These are phyloP conservation scores for Phaeosphaeriaceae sp. DNA, from an alignment of 2,329 filamentous ascomycete species.

Conservation along the genomic window DNA sequence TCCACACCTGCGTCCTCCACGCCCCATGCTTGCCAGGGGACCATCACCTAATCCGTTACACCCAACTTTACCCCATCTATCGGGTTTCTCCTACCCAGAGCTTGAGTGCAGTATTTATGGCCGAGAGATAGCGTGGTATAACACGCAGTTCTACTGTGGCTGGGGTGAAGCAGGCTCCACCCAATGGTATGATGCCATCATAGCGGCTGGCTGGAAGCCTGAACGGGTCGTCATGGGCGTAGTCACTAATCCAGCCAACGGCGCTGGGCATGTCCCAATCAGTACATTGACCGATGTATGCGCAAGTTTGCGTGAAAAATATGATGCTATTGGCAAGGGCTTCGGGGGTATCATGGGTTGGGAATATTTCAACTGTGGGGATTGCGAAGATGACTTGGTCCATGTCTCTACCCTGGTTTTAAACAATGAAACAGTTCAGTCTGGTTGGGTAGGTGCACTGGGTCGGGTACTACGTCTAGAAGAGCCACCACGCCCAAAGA, in stretches of 20 bases:
- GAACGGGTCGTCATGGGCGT: conserved; percentile 79
- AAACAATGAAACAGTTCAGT: conserved; percentile 35
- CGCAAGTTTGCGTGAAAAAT: conserved; percentile 62
- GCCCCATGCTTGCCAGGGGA: conserved; percentile 35
- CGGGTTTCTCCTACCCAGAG: conserved; percentile 79
- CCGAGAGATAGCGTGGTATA: conserved; percentile 78
- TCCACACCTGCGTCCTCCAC: conserved; percentile 35
- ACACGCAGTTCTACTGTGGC: conserved; percentile 91
- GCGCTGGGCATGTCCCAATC: conserved; percentile 66
- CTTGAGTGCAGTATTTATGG: conserved; percentile 62
- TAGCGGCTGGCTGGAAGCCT: conserved; percentile 72
- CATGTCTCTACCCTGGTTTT: conserved; percentile 30
- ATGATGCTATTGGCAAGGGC: conserved; percentile 51
- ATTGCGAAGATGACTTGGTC: conserved; percentile 35
- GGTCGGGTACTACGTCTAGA: conserved; percentile 52
- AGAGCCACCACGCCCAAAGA: conserved; percentile 27
- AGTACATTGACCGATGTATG: conserved; percentile 64
- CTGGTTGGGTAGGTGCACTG: conserved; percentile 73
- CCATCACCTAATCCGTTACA: conserved; percentile 43
- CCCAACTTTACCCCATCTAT: conserved; percentile 64
- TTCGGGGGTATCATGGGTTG: conserved; percentile 94
- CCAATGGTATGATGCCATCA: conserved; percentile 59
- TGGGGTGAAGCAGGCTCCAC: conserved; percentile 72
- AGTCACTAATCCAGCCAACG: conserved; percentile 79
- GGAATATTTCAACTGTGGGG: conserved; percentile 85